phyloP scores from a whole-genome alignment of 768 basidiomycete species.

The Podaxis sp. region DNA sequence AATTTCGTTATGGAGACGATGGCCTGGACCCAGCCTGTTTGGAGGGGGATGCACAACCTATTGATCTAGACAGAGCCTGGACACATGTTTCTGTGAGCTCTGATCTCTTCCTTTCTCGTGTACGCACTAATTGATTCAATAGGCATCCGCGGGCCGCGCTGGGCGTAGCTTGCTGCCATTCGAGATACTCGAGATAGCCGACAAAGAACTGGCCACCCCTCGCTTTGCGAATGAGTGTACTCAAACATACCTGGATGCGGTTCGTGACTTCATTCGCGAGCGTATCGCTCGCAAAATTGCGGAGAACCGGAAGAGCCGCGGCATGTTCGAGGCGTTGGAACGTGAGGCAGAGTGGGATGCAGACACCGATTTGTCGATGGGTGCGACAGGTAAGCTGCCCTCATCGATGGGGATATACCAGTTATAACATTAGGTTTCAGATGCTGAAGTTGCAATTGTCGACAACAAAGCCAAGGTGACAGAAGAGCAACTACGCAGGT shows the following conservation, averaged over 20 bases:
- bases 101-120: background rate
- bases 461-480: constrained; percentile 92
- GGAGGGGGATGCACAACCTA: constrained; percentile 92
- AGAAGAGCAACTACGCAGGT: constrained; percentile 69
- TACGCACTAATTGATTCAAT: background rate
- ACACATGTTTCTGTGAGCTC: constrained; percentile 70
- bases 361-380: constrained; percentile 73
- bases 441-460: constrained; percentile 69
- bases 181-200: constrained; percentile 76
- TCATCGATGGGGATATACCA: background rate
- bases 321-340: constrained; percentile 83
- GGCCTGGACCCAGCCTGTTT: constrained; percentile 95
- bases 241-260: constrained; percentile 62
- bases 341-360: constrained; percentile 75
- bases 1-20: constrained; percentile 97
- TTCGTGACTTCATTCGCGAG: constrained; percentile 70
- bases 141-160: constrained; percentile 64
- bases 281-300: constrained; percentile 69
- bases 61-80: constrained; percentile 88
- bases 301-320: constrained; percentile 63
- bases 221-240: constrained; percentile 74
- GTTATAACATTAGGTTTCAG: constrained; percentile 31
- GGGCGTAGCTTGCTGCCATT: constrained; percentile 79
- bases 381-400: constrained; percentile 60
- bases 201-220: constrained; percentile 54